Evolutionary conservation across 805 yeast genomes (phyloP), one percentile per base, ranked within the genome.

Genomic region (Millerozyma acaciae): DNA sequence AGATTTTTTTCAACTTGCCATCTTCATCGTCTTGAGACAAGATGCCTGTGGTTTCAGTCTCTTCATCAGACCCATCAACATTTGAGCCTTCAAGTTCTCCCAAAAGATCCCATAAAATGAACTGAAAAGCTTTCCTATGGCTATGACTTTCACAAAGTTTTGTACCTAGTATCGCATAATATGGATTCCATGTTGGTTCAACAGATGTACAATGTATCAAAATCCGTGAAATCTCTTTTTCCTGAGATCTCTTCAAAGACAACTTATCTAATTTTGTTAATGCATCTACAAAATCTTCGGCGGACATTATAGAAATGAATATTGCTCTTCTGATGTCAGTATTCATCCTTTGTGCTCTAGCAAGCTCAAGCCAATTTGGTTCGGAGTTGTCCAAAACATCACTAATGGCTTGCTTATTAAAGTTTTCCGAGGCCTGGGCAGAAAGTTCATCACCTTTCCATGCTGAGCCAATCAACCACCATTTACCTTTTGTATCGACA

Each of bases 391-490:
- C 94, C 9, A 82, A 61, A 7, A 81, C 60, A 36, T 78, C 88
- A 41, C 74, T 76, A 37, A 77, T 68, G 2, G 72, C 69, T 4
- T 57, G 59, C 3, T 64, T 51, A 32, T 72, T 71, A 3, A 62
- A 54, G 20, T 41, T 43, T 5, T 38, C 47, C 10, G 15, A 15
- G 3, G 38, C 42, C 31, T 27, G 25, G 16, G 21, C 37, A 14
- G 34, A 38, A 9, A 33, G 42, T 27, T 60, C 68, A 35, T 66
- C 62, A 3, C 96, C 96, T 50, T 78, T 85, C 96, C 97, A 93
- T 0, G 98, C 96, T 1, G 97, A 85, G 31, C 99, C 99, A 19
- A 93, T 90, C 20, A 93, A 68, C 99, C 99, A 93, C 99, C 99
- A 93, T 59, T 90, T 93, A 37, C 99, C 99, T 43, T 78, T 77